A percentile compares a stretch with the other conserved stretches of the same genome.
Conservation (phyloP, 2,329 filamentous ascomycete species). For the Exophiala dermatitidis region DNA sequence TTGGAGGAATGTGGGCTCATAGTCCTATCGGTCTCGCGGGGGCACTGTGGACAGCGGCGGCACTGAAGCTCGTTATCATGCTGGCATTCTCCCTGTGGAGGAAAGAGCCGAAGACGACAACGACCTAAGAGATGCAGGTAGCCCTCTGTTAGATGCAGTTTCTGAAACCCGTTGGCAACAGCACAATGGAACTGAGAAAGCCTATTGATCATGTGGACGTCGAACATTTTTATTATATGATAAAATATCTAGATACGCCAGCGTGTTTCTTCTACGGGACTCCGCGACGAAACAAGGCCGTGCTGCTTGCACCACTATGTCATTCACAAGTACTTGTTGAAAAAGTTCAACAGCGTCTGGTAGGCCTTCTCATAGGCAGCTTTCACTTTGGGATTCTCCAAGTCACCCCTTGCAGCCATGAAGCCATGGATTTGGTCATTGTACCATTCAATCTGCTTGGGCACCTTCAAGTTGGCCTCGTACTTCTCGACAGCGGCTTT, state of each 20-base stretch:
- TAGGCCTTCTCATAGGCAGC: conserved; percentile 42
- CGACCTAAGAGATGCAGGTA: background rate
- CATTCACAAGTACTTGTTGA: conserved; percentile 35
- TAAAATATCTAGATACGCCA: no score
- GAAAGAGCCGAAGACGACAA: conserved; percentile 30
- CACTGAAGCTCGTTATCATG: conserved; percentile 51
- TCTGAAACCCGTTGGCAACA: no score
- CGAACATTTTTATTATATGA: no score
- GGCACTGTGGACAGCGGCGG: conserved; percentile 54
- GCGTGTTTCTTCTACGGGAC: no score
- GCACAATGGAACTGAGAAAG: background rate
- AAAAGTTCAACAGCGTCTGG: conserved; percentile 35
- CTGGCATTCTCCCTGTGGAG: conserved; percentile 57
- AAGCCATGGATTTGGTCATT: conserved; percentile 40
- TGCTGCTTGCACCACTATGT: background rate
- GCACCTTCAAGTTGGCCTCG: conserved; percentile 33
- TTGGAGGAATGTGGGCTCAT: conserved; percentile 50
- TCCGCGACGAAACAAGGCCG: background rate
- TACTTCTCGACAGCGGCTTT: conserved; percentile 42
- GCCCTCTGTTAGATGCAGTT: background rate
- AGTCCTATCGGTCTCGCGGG: conserved; percentile 46
- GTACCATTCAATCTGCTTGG: conserved; percentile 41
- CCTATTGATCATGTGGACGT: background rate
- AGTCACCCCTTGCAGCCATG: conserved; percentile 40
- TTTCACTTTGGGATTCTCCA: conserved; percentile 36